Evolutionary conservation across 2,329 filamentous ascomycete genomes (phyloP), one percentile per base, ranked within the genome.

Genomic region (Pseudogymnoascus sp.): DNA sequence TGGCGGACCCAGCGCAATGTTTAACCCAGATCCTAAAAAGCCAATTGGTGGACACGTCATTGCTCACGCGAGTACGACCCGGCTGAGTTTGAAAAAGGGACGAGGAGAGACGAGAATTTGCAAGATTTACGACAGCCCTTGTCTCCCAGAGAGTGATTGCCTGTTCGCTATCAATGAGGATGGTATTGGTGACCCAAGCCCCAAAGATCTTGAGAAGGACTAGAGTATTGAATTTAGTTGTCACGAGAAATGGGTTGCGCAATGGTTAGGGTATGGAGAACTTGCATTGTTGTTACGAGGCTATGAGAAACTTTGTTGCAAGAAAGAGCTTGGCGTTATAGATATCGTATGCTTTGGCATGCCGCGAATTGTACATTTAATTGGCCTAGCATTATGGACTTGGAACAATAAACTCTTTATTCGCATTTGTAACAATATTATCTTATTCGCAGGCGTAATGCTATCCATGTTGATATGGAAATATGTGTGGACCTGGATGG

Each of bases 1-100:
- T 71, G 94, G 94, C 65, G 94, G 94, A 2, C 92, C 93, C 30
- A 93, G 89, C 70, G 87, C 93, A 64, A 99, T 99, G 94, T 99
- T 96, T 79, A 99, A 99, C 68, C 94, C 95, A 0, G 95, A 99
- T 70, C 94, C 94, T 6, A 99, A 99, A 82, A 99, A 99, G 75
- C 94, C 94, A 0, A 97, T 99, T 72, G 94, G 94, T 67, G 94
- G 94, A 65, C 97, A 99, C 74, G 99, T 99, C 67, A 97, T 99
- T 72, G 94, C 95, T 2, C 94, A 99, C 74, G 92, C 94, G 59
- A 96, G 91, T 71, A 99, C 94, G 1, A 99, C 94, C 2, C 83
- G 94, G 70, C 82, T 99, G 68, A 97, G 91, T 70, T 74, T 99
- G 72, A 97, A 96, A 79, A 99, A 99, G 75, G 95, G 94, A 1